These are phyloP conservation scores for Mycena belliarum DNA, from an alignment of 768 basidiomycete genomes.

Conservation along the genomic window DNA sequence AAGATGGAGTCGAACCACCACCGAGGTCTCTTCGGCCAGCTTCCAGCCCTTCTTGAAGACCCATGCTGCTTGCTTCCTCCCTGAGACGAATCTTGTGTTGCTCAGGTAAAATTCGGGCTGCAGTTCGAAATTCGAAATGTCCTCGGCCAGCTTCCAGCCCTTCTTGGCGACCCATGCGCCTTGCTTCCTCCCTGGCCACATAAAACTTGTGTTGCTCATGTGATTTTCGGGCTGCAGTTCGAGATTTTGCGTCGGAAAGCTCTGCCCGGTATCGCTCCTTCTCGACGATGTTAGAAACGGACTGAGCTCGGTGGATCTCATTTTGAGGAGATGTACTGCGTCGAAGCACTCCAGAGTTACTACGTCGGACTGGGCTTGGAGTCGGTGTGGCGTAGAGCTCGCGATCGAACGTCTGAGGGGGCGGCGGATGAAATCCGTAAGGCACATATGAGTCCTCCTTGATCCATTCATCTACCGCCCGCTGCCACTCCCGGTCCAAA, in stretches of 20 bases:
- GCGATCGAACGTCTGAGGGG: background rate
- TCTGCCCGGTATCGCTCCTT: conserved; percentile 61
- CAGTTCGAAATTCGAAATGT: too few relatives aligned
- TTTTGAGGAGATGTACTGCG: conserved; percentile 61
- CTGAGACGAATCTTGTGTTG: too few relatives aligned
- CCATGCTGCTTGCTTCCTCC: too few relatives aligned
- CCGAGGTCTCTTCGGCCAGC: background rate
- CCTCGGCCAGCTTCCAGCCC: conserved; percentile 57
- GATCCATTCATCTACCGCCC: conserved; percentile 24
- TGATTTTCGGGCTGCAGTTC: conserved; percentile 54
- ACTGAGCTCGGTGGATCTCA: conserved; percentile 70
- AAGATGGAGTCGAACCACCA: background rate
- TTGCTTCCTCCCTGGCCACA: conserved; percentile 63
- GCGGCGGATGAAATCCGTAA: background rate
- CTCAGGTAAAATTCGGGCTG: too few relatives aligned
- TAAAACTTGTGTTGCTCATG: conserved; percentile 57
- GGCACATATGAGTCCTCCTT: conserved; percentile 1
- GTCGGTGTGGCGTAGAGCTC: background rate
- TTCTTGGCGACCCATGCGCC: conserved; percentile 48
- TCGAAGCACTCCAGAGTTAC: too few relatives aligned
- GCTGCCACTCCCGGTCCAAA: conserved; percentile 31
- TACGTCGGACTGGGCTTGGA: background rate
- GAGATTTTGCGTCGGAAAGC: conserved; percentile 57
- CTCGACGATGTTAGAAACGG: conserved; percentile 61
- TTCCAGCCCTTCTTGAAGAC: too few relatives aligned